Conservation (phyloP, 2,329 filamentous ascomycete species). For the Scytalidium lignicola region DNA sequence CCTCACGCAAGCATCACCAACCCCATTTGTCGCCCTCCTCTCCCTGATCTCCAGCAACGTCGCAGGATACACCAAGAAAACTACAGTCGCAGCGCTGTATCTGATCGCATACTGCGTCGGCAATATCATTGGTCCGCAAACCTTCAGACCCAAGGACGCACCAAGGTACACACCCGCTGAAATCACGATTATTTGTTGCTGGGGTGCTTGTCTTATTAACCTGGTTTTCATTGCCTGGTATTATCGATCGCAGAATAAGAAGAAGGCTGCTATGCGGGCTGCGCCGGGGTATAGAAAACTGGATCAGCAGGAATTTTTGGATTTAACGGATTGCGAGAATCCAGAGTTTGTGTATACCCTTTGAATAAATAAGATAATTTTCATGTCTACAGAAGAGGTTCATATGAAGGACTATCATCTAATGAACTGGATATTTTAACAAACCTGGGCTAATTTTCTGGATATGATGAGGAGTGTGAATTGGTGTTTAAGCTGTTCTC, state of each 20-base stretch:
- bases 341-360: slow-evolving; percentile 22
- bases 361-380: slow-evolving; percentile 9
- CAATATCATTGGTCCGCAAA: slow-evolving; percentile 44
- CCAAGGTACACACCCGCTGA: slow-evolving; percentile 48
- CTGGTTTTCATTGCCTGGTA: slow-evolving; percentile 20
- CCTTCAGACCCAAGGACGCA: slow-evolving; percentile 37
- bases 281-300: slow-evolving; percentile 20
- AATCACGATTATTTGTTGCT: slow-evolving; percentile 42
- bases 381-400: too few relatives aligned
- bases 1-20: slow-evolving; percentile 29
- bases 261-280: slow-evolving; percentile 16
- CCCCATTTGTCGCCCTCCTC: slow-evolving; percentile 27
- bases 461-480: too few relatives aligned
- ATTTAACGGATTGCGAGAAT: slow-evolving; percentile 22
- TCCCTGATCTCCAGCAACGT: slow-evolving; percentile 37
- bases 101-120: slow-evolving; percentile 46
- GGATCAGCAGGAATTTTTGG: slow-evolving; percentile 26
- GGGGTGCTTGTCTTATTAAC: slow-evolving; percentile 14
- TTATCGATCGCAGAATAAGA: slow-evolving; percentile 21
- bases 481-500: too few relatives aligned
- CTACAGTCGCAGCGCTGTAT: slow-evolving; percentile 39
- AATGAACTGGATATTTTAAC: too few relatives aligned
- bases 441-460: too few relatives aligned
- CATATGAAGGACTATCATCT: too few relatives aligned
- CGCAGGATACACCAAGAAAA: slow-evolving; percentile 45